Evolutionary conservation across 257 asterid genomes (phyloP).

Genomic region (Jacaranda copaia): DNA sequence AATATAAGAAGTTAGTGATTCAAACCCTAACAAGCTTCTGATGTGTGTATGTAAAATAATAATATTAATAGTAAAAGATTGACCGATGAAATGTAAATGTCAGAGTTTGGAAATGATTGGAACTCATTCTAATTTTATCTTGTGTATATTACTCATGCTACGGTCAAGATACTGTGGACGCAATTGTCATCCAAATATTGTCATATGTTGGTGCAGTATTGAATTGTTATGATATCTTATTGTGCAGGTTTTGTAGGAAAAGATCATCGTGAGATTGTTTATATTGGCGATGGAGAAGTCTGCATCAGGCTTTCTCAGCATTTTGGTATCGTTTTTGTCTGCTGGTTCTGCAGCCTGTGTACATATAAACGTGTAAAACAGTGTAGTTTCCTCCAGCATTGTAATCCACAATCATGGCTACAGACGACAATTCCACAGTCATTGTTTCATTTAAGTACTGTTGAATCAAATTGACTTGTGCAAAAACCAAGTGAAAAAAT

Average conservation of each 20-base stretch:
- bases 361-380: not conserved
- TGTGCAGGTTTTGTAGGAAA: not conserved
- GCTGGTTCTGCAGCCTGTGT: not conserved
- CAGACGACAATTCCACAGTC: too few species aligned
- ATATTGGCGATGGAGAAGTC: not conserved
- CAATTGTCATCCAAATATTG: not conserved
- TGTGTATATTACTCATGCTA: not conserved
- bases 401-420: not conserved
- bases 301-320: not conserved
- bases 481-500: too few species aligned
- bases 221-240: not conserved
- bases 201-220: not conserved
- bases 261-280: not conserved
- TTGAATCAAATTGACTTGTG: not conserved
- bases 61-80: too few species aligned
- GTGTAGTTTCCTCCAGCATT: not conserved
- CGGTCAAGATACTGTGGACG: not conserved
- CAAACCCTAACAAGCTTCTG: too few species aligned
- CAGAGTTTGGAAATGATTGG: conserved; percentile 27
- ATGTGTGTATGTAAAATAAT: too few species aligned
- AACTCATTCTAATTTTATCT: conserved; percentile 5
- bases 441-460: not conserved
- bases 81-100: not conserved
- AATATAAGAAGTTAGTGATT: too few species aligned
- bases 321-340: not conserved